Base-by-base conservation (phyloP, 2,329 filamentous ascomycete genomes). In the Fusarium penzigii region DNA sequence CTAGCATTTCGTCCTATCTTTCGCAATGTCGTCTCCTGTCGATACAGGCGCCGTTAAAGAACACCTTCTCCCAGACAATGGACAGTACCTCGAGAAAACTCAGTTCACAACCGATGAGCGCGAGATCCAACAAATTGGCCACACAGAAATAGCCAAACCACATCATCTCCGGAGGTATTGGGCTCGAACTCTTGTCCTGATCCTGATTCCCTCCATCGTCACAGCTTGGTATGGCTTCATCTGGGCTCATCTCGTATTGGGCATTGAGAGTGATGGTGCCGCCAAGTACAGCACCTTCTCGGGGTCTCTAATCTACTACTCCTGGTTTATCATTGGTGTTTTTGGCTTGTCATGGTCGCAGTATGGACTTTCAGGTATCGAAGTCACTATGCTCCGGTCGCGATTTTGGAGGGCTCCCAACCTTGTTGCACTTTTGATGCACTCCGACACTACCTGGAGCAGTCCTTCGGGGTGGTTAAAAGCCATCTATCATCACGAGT, bases 251-350 rank as follows among this genome's bases (percentile, higher is more conserved):
- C 43, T 25, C 7, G 38, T 56, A 13, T 8, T 52, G 3, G 43
- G 25, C 2, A 34, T 29, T 20, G 32, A 36, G 6, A 9, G 17
- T 16, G 49, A 52, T 20, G 32, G 49, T 16, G 49, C 39, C 20
- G 49, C 46, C 39, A 52, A 56, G 43, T 56, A 49, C 41, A 38
- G 49, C 44, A 38, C 29, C 34, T 44, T 42, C 36, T 25, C 36
- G 10, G 53, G 43, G n/a, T 44, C 36, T 13, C 44, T 43, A 29
- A 39, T 58, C 6, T 60, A 45, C 34, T 60, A 54, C 17, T 48
- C 49, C 11, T 60, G 55, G 55, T 60, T 60, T 43, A 45, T 60
- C 42, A 44, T 60, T 39, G 57, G 57, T 42, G 55, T 60, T 12
- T 56, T 60, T 45, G 52, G 39, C 34, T 13, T 60, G 10, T 48